phyloP scores from a whole-genome alignment of 176 grass and related monocot species.

The Rhynchospora breviuscula region DNA sequence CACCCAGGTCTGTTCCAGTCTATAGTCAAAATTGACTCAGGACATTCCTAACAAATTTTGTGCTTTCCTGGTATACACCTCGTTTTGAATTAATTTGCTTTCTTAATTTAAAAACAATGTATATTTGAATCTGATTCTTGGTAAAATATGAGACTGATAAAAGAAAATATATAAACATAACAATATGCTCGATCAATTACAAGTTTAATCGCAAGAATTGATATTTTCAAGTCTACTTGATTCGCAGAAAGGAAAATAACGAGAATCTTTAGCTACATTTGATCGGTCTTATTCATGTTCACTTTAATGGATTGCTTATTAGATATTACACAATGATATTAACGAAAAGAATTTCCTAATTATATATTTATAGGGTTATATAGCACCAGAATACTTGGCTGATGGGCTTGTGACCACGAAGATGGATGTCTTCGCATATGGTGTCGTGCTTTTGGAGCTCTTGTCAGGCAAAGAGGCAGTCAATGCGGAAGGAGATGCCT shows the following conservation, averaged over 20 bases:
- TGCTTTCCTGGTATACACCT: too few species aligned
- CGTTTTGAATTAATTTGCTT: not conserved
- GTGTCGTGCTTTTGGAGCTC: slow-evolving; percentile 87
- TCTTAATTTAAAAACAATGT: not conserved
- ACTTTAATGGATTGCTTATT: not conserved
- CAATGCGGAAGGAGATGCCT: slow-evolving; percentile 37
- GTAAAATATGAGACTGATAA: not conserved
- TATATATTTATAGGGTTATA: slow-evolving; percentile 43
- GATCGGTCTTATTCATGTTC: not conserved
- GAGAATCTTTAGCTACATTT: not conserved
- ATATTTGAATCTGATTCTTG: not conserved
- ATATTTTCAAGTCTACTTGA: not conserved
- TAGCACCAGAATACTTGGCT: slow-evolving; percentile 85
- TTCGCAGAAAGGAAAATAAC: not conserved
- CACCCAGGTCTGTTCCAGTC: slow-evolving; percentile 37
- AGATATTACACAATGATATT: not conserved
- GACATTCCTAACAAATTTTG: not conserved
- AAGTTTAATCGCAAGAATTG: not conserved
- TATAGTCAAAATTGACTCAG: not conserved
- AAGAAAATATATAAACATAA: not conserved
- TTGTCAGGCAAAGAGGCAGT: slow-evolving; percentile 62
- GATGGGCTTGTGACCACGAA: slow-evolving; percentile 93
- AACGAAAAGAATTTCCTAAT: not conserved
- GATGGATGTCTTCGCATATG: slow-evolving; percentile 95
- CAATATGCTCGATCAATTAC: not conserved